Evolutionary conservation across 495 filamentous ascomycete species (phyloP), one percentile per base, ranked within the genome.

Genomic region (Lasiosphaeriaceae sp.): DNA sequence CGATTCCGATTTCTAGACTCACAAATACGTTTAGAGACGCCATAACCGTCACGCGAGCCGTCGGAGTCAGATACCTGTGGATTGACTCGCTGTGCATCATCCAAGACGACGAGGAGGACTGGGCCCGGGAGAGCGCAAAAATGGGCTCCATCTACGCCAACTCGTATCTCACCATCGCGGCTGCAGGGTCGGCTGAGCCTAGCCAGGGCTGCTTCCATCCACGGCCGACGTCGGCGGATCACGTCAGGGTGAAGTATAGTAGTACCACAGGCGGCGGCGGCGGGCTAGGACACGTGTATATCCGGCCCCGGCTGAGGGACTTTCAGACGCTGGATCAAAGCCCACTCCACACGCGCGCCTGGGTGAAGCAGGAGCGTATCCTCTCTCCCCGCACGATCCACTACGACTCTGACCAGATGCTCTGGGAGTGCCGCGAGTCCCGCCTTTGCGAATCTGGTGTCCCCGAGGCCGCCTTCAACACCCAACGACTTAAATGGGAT

Each of bases 111-210:
- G 26, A 31, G 9, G 26, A 31, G 4, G 26, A 31, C 26, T 31
- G 26, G 26, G 49, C 49, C 24, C 49, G 49, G 2, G 49, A 51
- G 31, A 34, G 26, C 49, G 49, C 49, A 1, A 51, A 51, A 31
- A 51, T 51, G 49, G 49, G 49, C 12, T 51, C 35, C 49, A 51
- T 51, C 49, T 51, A 51, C 17, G 49, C 49, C 24, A 51, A 51
- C 49, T 51, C 49, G 26, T 37, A 51, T 24, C 49, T 51, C 26
- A 51, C 49, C 49, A 11, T 51, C 49, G 26, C 49, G 5, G 49
- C 49, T 11, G 49, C 49, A 19, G 49, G 24, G 1, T 51, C 49
- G 14, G 1, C 49, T 6, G 49, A 51, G 8, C 19, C 26, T 9
- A 51, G 23, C 3, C 11, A 17, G 3, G 49, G 49, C 17, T 51